Conservation (phyloP, 169 alveolate species). For the Plasmodium blacklocki region DNA sequence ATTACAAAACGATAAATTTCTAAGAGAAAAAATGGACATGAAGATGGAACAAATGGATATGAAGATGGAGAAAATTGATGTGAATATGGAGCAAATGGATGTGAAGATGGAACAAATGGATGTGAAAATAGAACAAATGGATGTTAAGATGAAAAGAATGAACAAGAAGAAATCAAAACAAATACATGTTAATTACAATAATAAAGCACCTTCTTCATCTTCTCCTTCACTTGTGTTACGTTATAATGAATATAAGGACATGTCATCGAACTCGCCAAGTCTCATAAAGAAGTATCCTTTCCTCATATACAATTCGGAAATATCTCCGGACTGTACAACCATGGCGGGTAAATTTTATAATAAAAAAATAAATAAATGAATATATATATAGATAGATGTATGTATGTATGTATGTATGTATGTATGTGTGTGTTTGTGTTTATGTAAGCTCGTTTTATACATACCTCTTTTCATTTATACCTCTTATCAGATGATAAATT, state of each 20-base stretch:
- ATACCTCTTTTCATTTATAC: not conserved
- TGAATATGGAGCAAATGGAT: no score
- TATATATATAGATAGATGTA: not conserved
- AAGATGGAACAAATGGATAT: not conserved
- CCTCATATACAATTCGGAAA: constrained; percentile 34
- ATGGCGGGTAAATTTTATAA: constrained; percentile 24
- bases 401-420: not conserved
- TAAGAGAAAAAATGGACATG: not conserved
- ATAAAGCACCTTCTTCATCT: constrained; percentile 12
- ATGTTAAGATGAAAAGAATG: no score
- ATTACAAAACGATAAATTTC: constrained; percentile 10
- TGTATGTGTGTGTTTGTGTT: not conserved
- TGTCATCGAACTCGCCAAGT: constrained; percentile 1
- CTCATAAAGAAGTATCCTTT: constrained; percentile 22
- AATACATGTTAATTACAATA: constrained; percentile 4
- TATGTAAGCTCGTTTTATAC: not conserved
- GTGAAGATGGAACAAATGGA: no score
- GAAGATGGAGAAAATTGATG: no score
- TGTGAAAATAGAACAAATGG: no score
- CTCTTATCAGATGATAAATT: constrained; percentile 25
- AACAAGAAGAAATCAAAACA: not conserved
- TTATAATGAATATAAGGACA: not conserved
- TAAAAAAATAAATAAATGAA: not conserved
- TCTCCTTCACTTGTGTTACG: no score
- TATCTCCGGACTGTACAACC: constrained; percentile 43